These are phyloP conservation scores for Hypericum androsaemum DNA, from an alignment of 345 rosid species.

Conservation along the genomic window DNA sequence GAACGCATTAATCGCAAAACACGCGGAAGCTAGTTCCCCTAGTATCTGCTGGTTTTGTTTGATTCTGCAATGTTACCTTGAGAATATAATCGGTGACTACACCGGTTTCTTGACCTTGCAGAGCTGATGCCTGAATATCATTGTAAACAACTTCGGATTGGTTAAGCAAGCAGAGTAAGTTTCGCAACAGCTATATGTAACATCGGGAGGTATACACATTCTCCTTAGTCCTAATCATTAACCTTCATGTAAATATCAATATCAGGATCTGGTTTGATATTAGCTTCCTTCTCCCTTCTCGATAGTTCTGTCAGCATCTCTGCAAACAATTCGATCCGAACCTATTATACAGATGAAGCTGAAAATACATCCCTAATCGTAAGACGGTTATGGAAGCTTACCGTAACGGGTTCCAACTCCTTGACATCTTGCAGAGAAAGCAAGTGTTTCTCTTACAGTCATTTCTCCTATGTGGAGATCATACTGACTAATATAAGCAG, in stretches of 20 bases:
- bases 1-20: background rate
- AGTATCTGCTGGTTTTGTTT: background rate
- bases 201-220: too few species aligned
- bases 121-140: constrained; percentile 48
- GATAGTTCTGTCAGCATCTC: constrained; percentile 61
- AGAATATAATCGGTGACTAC: constrained; percentile 71
- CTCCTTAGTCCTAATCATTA: constrained; percentile 6
- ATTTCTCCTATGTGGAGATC: constrained; percentile 55
- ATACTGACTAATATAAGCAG: constrained; percentile 53
- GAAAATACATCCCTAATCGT: background rate
- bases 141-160: too few species aligned
- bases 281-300: constrained; percentile 69
- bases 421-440: constrained; percentile 57
- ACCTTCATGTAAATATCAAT: constrained; percentile 84
- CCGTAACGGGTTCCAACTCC: constrained; percentile 55
- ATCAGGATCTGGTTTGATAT: constrained; percentile 84
- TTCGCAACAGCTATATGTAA: too few species aligned
- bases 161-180: too few species aligned
- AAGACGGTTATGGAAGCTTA: constrained; percentile 15
- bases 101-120: constrained; percentile 52
- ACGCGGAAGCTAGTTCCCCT: background rate
- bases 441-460: constrained; percentile 60
- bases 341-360: background rate
- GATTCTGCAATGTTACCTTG: constrained; percentile 35
- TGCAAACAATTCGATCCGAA: constrained; percentile 13